phyloP scores from a whole-genome alignment of 2,329 filamentous ascomycete species.

The Trichoderma harzianum region DNA sequence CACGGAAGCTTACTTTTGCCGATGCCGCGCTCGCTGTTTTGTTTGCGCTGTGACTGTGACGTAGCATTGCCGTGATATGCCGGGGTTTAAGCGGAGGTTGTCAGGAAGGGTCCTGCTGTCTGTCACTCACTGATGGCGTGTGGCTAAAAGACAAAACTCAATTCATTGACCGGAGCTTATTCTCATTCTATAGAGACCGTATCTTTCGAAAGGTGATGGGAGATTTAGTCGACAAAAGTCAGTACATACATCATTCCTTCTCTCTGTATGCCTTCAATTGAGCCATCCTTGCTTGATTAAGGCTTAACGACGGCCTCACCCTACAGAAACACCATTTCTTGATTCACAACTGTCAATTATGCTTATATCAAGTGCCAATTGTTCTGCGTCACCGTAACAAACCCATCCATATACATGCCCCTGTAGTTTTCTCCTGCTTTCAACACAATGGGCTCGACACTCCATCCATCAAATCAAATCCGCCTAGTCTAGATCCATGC shows the following conservation, averaged over 20 bases:
- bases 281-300: background rate
- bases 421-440: background rate
- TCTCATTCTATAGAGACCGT: background rate
- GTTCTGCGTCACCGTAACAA: background rate
- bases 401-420: background rate
- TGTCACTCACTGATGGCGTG: background rate
- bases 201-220: background rate
- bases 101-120: background rate
- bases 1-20: slow-evolving; percentile 26
- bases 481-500: background rate
- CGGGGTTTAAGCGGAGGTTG: background rate
- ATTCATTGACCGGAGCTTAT: background rate
- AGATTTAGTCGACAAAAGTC: fast-evolving
- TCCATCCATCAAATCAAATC: background rate
- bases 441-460: background rate
- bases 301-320: background rate
- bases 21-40: slow-evolving; percentile 2
- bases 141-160: background rate
- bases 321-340: background rate
- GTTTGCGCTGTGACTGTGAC: slow-evolving; percentile 6
- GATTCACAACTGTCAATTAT: background rate
- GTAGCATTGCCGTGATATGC: background rate
- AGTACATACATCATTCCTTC: fast-evolving
- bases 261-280: background rate
- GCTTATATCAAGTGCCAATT: background rate